Percentiles rank a stretch among this genome's conserved stretches.
phyloP scores from a whole-genome alignment of 108 stramenopile species.

The Skeletonema tropicum region DNA sequence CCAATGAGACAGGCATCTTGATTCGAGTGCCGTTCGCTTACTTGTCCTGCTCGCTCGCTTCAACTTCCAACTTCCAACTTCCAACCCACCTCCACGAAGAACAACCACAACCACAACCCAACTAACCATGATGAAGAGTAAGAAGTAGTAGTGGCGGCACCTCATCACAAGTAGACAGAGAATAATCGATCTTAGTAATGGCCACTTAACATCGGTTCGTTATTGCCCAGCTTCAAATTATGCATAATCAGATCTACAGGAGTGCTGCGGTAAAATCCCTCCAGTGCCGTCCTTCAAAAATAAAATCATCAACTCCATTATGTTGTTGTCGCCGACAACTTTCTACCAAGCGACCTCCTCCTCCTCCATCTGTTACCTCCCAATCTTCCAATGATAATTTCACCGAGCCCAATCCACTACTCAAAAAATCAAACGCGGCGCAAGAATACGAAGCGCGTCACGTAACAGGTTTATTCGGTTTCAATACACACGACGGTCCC shows the following conservation, averaged over 20 bases:
- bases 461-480: conserved; percentile 19
- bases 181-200: background rate
- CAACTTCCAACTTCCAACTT: too few species aligned
- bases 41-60: too few species aligned
- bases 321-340: background rate
- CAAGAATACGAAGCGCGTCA: conserved; percentile 30
- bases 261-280: too few species aligned
- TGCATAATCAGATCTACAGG: background rate
- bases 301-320: background rate
- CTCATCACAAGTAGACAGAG: background rate
- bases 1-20: too few species aligned
- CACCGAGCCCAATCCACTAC: background rate
- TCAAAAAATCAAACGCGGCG: background rate
- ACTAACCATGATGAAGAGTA: too few species aligned
- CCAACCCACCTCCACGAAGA: too few species aligned
- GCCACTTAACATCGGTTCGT: background rate
- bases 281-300: background rate
- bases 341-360: background rate
- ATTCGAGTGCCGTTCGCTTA: too few species aligned
- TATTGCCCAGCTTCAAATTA: background rate
- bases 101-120: too few species aligned
- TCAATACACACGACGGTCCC: conserved; percentile 38
- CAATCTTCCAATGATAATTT: background rate
- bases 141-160: too few species aligned
- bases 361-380: background rate